phyloP scores from a whole-genome alignment of 23 red algal genomes.

The Chondrus crispus region DNA sequence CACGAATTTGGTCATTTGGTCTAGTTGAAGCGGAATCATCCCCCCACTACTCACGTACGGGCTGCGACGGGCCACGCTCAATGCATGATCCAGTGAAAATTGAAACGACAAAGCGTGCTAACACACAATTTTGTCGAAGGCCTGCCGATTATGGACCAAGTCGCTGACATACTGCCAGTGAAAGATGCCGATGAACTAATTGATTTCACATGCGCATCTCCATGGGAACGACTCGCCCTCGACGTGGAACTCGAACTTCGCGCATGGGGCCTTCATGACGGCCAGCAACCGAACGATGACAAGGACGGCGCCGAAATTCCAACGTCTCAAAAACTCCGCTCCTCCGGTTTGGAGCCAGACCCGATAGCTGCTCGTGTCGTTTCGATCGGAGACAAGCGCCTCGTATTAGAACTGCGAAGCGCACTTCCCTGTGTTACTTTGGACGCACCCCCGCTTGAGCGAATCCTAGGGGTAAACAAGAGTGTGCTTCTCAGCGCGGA shows the following conservation, averaged over 20 bases:
- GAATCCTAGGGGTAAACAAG: slow-evolving; percentile 25
- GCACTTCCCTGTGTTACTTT: not conserved
- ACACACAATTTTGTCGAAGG: no score
- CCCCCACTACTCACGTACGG: no score
- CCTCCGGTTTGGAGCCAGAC: slow-evolving; percentile 18
- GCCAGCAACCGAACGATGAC: slow-evolving; percentile 6
- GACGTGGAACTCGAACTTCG: slow-evolving; percentile 57
- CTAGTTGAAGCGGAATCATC: no score
- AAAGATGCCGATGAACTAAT: slow-evolving; percentile 36
- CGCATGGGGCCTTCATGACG: slow-evolving; percentile 57
- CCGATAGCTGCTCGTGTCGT: slow-evolving; percentile 18
- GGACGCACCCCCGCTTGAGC: slow-evolving; percentile 41
- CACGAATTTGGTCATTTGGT: no score
- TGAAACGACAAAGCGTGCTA: no score
- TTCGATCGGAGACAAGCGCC: slow-evolving; percentile 15
- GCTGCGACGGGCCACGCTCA: no score
- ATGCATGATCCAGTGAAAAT: no score
- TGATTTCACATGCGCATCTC: slow-evolving; percentile 54
- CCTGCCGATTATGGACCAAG: no score
- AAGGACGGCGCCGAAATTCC: no score
- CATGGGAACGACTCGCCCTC: slow-evolving; percentile 59
- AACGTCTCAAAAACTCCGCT: not conserved
- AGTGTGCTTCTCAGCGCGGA: slow-evolving; percentile 20
- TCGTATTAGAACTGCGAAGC: slow-evolving; percentile 15
- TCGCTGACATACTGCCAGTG: slow-evolving; percentile 39